Evolutionary conservation across 306 rosid genomes (phyloP).

Genomic region (Acacia crassicarpa): DNA sequence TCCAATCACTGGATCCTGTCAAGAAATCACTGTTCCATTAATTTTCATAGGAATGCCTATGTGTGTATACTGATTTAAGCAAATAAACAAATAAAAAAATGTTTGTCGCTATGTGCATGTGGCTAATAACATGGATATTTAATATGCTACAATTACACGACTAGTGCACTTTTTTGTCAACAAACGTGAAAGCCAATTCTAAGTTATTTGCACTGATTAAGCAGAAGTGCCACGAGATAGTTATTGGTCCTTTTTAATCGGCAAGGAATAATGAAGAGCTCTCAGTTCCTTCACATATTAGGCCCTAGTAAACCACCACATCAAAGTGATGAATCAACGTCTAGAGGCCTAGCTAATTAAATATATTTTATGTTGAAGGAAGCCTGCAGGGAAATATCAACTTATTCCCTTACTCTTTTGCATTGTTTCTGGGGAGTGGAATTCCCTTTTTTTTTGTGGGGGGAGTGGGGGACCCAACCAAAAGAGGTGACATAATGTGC

Average conservation of each 20-base stretch:
- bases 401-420: not conserved
- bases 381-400: not conserved
- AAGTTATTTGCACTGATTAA: not conserved
- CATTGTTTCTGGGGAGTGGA: not conserved
- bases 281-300: not conserved
- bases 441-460: not conserved
- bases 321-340: not conserved
- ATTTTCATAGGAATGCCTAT: not conserved
- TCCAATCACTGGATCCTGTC: conserved; percentile 83
- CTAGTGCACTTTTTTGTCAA: not conserved
- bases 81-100: not conserved
- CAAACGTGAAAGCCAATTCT: conserved; percentile 13
- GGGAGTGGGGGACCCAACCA: not conserved
- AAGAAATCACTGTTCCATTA: conserved; percentile 27
- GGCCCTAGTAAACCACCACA: not conserved
- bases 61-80: conserved; percentile 7
- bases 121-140: not conserved
- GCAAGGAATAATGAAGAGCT: not conserved
- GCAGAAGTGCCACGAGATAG: not conserved
- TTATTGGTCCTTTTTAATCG: not conserved
- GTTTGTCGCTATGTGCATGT: conserved; percentile 1
- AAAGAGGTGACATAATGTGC: not conserved
- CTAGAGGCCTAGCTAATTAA: not conserved
- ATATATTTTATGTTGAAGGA: not conserved
- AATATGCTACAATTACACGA: not conserved